Evolutionary conservation across 139 green algal species (phyloP).

Genomic region (Auxenochlorella pyrenoidosa): DNA sequence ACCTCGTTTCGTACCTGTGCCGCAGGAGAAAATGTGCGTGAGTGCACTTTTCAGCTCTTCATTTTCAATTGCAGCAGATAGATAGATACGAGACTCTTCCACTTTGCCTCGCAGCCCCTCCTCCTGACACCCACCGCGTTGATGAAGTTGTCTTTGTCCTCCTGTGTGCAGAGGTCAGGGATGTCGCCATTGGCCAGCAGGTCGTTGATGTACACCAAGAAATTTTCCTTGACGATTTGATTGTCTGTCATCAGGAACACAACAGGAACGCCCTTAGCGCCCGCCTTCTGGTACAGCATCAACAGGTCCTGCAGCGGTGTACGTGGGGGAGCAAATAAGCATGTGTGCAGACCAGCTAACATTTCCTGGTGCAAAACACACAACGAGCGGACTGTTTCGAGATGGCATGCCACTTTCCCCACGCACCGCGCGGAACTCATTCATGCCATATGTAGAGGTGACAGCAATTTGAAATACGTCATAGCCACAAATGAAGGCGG

Average conservation of each 20-base stretch:
- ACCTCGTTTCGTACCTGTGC: conserved; percentile 83
- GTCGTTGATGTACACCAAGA: conserved; percentile 95
- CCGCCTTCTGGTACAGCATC: conserved; percentile 78
- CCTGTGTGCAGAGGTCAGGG: conserved; percentile 75
- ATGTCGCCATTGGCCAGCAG: conserved; percentile 87
- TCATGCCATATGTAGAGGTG: conserved; percentile 78
- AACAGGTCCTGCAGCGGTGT: conserved; percentile 73
- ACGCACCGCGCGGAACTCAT: conserved; percentile 79
- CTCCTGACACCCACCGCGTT: conserved; percentile 53
- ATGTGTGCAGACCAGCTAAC: background rate
- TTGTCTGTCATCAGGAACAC: conserved; percentile 92
- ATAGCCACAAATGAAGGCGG: conserved; percentile 42
- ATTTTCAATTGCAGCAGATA: too few species aligned
- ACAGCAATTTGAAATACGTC: conserved; percentile 88
- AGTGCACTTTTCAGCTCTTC: too few species aligned
- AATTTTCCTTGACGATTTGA: conserved; percentile 88
- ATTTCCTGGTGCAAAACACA: background rate
- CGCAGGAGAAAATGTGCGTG: too few species aligned
- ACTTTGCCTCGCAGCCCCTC: too few species aligned
- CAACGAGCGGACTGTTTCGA: background rate
- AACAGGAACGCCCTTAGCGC: conserved; percentile 74
- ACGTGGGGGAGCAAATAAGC: too few species aligned
- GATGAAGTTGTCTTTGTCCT: conserved; percentile 39
- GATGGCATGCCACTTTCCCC: background rate
- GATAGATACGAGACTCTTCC: too few species aligned